A percentile compares a stretch with the other conserved stretches of the same genome.
Evolutionary conservation across 176 grass and related monocot species (phyloP).

Genomic region (Zea luxurians): DNA sequence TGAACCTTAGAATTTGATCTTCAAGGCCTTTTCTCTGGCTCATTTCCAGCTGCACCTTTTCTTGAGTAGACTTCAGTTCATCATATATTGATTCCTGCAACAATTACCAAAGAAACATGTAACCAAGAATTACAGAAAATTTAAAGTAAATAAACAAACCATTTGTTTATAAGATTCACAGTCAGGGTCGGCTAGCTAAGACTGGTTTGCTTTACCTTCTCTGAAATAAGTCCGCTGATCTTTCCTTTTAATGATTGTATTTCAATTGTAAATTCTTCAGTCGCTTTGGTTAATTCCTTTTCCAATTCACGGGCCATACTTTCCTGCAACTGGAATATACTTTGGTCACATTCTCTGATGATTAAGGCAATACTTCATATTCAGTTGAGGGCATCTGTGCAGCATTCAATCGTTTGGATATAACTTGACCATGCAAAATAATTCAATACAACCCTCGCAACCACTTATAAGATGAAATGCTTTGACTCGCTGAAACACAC

Average conservation of each 20-base stretch:
- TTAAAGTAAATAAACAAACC: constrained; percentile 20
- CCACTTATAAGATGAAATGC: constrained; percentile 15
- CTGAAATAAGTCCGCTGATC: constrained; percentile 54
- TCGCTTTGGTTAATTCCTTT: constrained; percentile 52
- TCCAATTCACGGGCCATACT: constrained; percentile 49
- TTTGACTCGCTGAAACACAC: constrained; percentile 5
- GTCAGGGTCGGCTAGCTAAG: constrained; percentile 9
- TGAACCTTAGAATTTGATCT: constrained; percentile 69
- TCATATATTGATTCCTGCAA: constrained; percentile 56
- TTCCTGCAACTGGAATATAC: constrained; percentile 58
- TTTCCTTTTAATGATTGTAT: constrained; percentile 57
- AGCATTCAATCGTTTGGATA: neutral
- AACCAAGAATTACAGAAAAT: constrained; percentile 5
- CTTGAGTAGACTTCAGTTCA: constrained; percentile 70
- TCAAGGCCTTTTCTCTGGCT: constrained; percentile 63
- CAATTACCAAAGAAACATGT: constrained; percentile 37
- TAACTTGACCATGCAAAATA: neutral
- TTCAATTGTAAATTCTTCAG: constrained; percentile 55
- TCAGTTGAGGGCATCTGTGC: neutral
- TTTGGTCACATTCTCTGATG: constrained; percentile 1
- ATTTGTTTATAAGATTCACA: constrained; percentile 30
- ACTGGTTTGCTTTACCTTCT: constrained; percentile 60
- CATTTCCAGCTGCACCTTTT: constrained; percentile 62
- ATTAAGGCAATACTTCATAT: constrained; percentile 1
- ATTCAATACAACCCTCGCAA: neutral